A percentile compares a stretch with the other conserved stretches of the same genome.
These are phyloP conservation scores for Aschersonia sp. DNA, from an alignment of 2,329 filamentous ascomycete species.

Conservation along the genomic window DNA sequence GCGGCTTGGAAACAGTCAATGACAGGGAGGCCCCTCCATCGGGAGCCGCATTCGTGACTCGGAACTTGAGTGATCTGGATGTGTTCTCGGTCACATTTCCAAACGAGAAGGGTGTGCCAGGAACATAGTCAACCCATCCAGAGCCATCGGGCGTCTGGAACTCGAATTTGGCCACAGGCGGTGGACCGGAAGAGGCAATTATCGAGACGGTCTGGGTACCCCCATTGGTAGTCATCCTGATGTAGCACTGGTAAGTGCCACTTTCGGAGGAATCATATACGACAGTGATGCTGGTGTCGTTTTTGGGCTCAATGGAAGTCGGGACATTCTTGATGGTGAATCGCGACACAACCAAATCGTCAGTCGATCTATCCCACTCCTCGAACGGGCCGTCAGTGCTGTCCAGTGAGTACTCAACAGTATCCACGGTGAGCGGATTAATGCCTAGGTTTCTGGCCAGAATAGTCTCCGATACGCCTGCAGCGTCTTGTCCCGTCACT, in stretches of 20 bases:
- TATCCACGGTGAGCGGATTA: slow-evolving; percentile 24
- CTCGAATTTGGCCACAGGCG: slow-evolving; percentile 34
- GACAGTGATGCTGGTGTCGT: slow-evolving; percentile 24
- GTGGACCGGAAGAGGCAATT: slow-evolving; percentile 31
- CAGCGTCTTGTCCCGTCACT: slow-evolving; percentile 25
- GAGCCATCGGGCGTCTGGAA: slow-evolving; percentile 37
- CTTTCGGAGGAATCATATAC: slow-evolving; percentile 29
- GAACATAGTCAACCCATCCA: slow-evolving; percentile 32
- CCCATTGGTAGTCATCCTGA: slow-evolving; percentile 31
- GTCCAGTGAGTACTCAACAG: slow-evolving; percentile 27
- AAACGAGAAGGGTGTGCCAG: slow-evolving; percentile 32
- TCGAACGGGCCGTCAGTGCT: slow-evolving; percentile 30
- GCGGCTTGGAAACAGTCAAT: slow-evolving; percentile 46
- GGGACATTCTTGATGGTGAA: slow-evolving; percentile 36
- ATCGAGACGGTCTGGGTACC: slow-evolving; percentile 33
- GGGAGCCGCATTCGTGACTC: slow-evolving; percentile 36
- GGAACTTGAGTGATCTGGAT: slow-evolving; percentile 30
- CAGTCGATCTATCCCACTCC: slow-evolving; percentile 14
- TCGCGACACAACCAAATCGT: slow-evolving; percentile 5
- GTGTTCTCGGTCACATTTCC: slow-evolving; percentile 39
- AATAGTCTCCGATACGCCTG: slow-evolving; percentile 25
- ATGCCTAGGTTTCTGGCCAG: slow-evolving; percentile 37
- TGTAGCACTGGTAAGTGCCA: slow-evolving; percentile 34
- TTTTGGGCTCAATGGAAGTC: slow-evolving; percentile 23
- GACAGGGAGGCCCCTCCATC: slow-evolving; percentile 30